phyloP scores from a whole-genome alignment of 2,329 filamentous ascomycete species.

The Verruconis gallopava region DNA sequence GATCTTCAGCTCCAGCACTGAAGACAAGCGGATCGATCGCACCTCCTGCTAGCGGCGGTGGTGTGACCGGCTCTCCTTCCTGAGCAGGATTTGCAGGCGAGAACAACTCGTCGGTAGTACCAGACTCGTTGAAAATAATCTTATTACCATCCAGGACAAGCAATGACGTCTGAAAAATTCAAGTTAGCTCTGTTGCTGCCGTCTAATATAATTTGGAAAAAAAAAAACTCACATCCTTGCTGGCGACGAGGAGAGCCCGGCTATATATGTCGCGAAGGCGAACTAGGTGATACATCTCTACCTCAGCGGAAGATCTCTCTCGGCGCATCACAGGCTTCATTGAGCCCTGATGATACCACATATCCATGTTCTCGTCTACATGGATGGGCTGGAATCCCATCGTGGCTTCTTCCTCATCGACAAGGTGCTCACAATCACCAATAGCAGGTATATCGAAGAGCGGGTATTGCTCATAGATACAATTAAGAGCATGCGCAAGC shows the following conservation, averaged over 20 bases:
- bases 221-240: conserved; percentile 3
- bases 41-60: conserved; percentile 5
- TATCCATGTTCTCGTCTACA: conserved; percentile 34
- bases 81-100: not conserved
- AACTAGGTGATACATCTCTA: conserved; percentile 36
- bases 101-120: conserved; percentile 2
- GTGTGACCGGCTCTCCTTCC: conserved; percentile 7
- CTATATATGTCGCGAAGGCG: conserved; percentile 8
- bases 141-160: not conserved
- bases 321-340: conserved; percentile 31
- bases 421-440: conserved; percentile 45
- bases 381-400: conserved; percentile 51
- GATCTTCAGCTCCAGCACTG: conserved; percentile 1
- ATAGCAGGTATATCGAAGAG: conserved; percentile 45
- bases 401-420: conserved; percentile 56
- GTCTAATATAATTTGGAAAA: not conserved
- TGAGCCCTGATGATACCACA: conserved; percentile 36
- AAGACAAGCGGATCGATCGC: not conserved
- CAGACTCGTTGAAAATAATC: conserved; percentile 5
- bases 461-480: conserved; percentile 39
- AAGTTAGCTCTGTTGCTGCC: conserved; percentile 1
- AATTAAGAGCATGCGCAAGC: conserved; percentile 43
- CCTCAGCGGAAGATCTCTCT: conserved; percentile 35
- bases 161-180: not conserved
- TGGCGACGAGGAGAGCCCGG: conserved; percentile 5